Evolutionary conservation across 2,329 filamentous ascomycete species (phyloP), one percentile per base, ranked within the genome.

Genomic region (Penicillium expansum): DNA sequence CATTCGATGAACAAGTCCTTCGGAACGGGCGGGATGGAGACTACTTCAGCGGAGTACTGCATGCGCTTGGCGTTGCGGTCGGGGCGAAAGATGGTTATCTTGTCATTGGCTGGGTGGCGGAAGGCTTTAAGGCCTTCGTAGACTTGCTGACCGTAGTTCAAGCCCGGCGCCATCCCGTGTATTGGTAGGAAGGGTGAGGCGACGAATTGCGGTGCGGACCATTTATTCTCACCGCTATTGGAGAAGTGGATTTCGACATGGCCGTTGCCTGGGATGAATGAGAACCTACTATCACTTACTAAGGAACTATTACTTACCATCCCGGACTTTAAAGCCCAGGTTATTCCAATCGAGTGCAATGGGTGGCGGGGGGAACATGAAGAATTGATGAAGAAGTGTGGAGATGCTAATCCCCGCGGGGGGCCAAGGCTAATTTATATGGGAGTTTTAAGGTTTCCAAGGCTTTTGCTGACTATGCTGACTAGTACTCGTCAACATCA

Each of bases 81-180:
- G 0, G 93, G 90, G 5, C 93, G 89, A 85, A 97, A 97, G 74
- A 97, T 85, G 72, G 86, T 85, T 77, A 97, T 92, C 58, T 78
- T 76, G 58, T 80, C 72, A 73, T 89, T 85, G 56, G 47, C 24
- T 1, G 83, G 79, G 54, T 74, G 71, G 61, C 93, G 91, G 83
- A 97, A 97, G 54, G 93, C 92, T 77, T 97, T 97, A 73, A 97
- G 86, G n/a, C 94, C 94, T 75, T 99, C 94, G 80, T 96, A 99
- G 68, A 91, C 93, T 79, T 97, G 94, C 73, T 96, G 92, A 57
- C 93, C 92, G 75, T 99, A 99, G 82, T 99, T 99, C 63, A 97
- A 85, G 42, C 86, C 93, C 0, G 94, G 92, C 0, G 92, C 88
- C 90, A 99, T 94, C 75, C 93, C 94, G 76, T 97, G 93, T 71